phyloP scores from a whole-genome alignment of 2,329 filamentous ascomycete species.

The Aphanoascus verrucosus region DNA sequence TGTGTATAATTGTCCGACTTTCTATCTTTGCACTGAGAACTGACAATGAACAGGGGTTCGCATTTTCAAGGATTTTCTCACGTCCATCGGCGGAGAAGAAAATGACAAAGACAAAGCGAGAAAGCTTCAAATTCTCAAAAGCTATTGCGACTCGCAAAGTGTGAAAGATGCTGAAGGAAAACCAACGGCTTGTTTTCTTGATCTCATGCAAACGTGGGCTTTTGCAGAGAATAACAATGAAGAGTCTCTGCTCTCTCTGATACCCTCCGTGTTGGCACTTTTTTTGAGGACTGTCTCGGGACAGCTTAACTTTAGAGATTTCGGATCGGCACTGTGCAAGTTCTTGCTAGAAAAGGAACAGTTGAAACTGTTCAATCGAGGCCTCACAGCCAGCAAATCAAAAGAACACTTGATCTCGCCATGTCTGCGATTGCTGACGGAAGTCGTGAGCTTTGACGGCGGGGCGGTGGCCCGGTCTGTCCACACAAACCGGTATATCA shows the following conservation, averaged over 20 bases:
- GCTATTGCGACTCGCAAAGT: slow-evolving; percentile 45
- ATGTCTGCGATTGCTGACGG: slow-evolving; percentile 71
- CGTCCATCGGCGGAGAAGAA: slow-evolving; percentile 29
- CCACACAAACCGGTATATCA: slow-evolving; percentile 66
- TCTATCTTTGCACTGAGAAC: background rate
- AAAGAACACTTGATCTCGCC: slow-evolving; percentile 87
- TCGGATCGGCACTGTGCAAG: slow-evolving; percentile 68
- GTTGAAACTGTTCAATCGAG: slow-evolving; percentile 66
- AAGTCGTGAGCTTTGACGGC: slow-evolving; percentile 77
- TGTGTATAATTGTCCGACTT: slow-evolving; percentile 37
- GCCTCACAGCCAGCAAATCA: slow-evolving; percentile 65
- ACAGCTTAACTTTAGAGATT: slow-evolving; percentile 60
- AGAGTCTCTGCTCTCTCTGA: slow-evolving; percentile 67
- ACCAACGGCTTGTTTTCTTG: slow-evolving; percentile 56
- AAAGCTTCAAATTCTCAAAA: slow-evolving; percentile 36
- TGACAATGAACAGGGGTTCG: slow-evolving; percentile 28
- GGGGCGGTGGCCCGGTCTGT: slow-evolving; percentile 67
- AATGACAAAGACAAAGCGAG: slow-evolving; percentile 28
- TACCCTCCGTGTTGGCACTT: slow-evolving; percentile 69
- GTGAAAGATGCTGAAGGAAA: slow-evolving; percentile 42
- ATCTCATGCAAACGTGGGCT: slow-evolving; percentile 80
- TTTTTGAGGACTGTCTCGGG: slow-evolving; percentile 68
- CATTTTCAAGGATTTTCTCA: slow-evolving; percentile 37
- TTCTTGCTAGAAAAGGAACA: slow-evolving; percentile 72
- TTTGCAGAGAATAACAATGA: slow-evolving; percentile 70